Percentiles rank a stretch among this genome's conserved stretches.
Evolutionary conservation across 148 eudicot genomes (phyloP).

Genomic region (Rhododendron ferrugineum): DNA sequence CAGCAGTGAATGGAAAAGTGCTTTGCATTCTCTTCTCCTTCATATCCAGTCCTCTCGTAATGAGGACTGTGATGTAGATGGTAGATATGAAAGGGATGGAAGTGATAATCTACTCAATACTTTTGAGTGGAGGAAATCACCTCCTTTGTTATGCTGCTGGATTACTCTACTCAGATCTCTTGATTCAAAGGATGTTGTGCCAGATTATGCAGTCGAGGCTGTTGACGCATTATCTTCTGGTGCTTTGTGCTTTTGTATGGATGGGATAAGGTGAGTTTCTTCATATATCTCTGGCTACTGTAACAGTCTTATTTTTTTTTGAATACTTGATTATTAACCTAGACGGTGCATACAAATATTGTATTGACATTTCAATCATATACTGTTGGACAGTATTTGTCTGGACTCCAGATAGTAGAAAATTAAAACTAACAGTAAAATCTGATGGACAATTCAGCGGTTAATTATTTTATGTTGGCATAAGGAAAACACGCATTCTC

Average conservation of each 20-base stretch:
- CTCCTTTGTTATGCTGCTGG: slow-evolving; percentile 70
- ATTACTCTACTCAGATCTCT: slow-evolving; percentile 53
- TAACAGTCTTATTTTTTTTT: neutral
- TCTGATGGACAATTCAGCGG: neutral
- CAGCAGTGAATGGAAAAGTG: slow-evolving; percentile 55
- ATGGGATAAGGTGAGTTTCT: slow-evolving; percentile 57
- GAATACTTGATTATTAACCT: neutral
- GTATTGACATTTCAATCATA: neutral
- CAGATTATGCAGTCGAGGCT: slow-evolving; percentile 49
- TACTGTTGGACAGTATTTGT: neutral
- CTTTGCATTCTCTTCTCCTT: slow-evolving; percentile 42
- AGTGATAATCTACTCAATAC: slow-evolving; percentile 24
- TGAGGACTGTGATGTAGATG: slow-evolving; percentile 39
- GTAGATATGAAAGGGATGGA: slow-evolving; percentile 31
- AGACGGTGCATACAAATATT: neutral
- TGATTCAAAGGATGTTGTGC: slow-evolving; percentile 51
- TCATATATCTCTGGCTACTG: neutral
- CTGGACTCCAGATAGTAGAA: neutral
- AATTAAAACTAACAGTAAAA: neutral
- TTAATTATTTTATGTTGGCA: neutral
- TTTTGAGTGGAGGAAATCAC: slow-evolving; percentile 54
- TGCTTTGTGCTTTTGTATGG: slow-evolving; percentile 61
- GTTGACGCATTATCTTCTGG: slow-evolving; percentile 56
- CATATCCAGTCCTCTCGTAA: slow-evolving; percentile 30
- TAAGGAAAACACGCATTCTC: neutral